Conservation (phyloP, 345 rosid species). For the Acer negundo region DNA sequence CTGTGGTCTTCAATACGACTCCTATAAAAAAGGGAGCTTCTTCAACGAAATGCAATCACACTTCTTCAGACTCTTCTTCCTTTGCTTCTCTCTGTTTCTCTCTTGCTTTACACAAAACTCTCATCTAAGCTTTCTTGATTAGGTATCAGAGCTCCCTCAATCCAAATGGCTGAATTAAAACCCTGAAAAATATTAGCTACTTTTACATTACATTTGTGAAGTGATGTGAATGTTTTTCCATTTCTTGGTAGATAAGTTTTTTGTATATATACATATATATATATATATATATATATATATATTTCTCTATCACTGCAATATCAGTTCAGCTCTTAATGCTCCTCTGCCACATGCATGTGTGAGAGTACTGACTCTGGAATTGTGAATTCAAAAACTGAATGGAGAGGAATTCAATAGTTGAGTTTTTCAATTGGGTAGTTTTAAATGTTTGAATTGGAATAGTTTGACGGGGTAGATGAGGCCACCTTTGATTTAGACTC, state of each 20-base stretch:
- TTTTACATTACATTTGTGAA: neutral
- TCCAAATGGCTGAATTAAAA: too few species aligned
- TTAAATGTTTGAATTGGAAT: slow-evolving; percentile 34
- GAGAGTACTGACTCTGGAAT: slow-evolving; percentile 22
- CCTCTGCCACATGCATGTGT: slow-evolving; percentile 48
- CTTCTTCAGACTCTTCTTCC: too few species aligned
- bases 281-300: neutral
- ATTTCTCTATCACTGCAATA: slow-evolving; percentile 22
- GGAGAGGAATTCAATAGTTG: slow-evolving; percentile 13
- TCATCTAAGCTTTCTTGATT: too few species aligned
- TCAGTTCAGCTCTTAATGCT: slow-evolving; percentile 36
- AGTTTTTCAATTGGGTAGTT: slow-evolving; percentile 10
- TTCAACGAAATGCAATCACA: too few species aligned
- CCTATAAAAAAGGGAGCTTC: too few species aligned
- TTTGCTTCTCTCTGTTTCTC: too few species aligned
- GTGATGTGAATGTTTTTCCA: slow-evolving; percentile 24
- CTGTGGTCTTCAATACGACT: too few species aligned
- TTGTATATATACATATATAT: too few species aligned
- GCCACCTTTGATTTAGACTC: slow-evolving; percentile 37
- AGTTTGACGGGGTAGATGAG: slow-evolving; percentile 35
- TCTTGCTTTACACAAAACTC: too few species aligned
- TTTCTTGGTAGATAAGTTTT: slow-evolving; percentile 22
- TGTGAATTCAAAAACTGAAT: slow-evolving; percentile 28
- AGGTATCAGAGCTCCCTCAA: too few species aligned
- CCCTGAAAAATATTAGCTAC: too few species aligned